Evolutionary conservation across 75 land plant species (phyloP).

Genomic region (Chamaecyparis obtusa): DNA sequence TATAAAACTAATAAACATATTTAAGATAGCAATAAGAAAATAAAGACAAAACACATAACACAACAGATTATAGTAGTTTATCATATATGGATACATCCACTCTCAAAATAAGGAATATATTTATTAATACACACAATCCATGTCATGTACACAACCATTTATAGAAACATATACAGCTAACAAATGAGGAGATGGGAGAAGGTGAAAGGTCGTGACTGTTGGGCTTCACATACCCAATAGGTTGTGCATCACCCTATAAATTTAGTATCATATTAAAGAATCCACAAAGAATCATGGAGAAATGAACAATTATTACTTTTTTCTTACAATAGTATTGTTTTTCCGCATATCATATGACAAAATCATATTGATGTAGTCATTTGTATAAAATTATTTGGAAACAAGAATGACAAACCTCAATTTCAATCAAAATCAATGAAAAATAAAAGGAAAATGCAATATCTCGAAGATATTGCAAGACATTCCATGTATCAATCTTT

Average conservation of each 20-base stretch:
- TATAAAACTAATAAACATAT: too few species aligned
- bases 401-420: conserved; percentile 44
- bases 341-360: not conserved
- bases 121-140: too few species aligned
- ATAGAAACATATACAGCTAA: too few species aligned
- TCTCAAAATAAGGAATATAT: too few species aligned
- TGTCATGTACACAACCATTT: too few species aligned
- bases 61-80: too few species aligned
- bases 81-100: too few species aligned
- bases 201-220: too few species aligned
- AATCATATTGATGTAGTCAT: not conserved
- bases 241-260: not conserved
- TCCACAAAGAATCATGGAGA: not conserved
- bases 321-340: not conserved
- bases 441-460: conserved; percentile 84
- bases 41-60: too few species aligned
- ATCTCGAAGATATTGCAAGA: conserved; percentile 63
- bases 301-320: not conserved
- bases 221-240: too few species aligned
- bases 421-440: conserved; percentile 64
- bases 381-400: not conserved
- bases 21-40: too few species aligned
- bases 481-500: conserved; percentile 48
- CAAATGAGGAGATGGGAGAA: too few species aligned
- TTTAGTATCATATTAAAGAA: not conserved